Evolutionary conservation across 2,329 filamentous ascomycete species (phyloP).

Genomic region (Elsinoe necatrix): DNA sequence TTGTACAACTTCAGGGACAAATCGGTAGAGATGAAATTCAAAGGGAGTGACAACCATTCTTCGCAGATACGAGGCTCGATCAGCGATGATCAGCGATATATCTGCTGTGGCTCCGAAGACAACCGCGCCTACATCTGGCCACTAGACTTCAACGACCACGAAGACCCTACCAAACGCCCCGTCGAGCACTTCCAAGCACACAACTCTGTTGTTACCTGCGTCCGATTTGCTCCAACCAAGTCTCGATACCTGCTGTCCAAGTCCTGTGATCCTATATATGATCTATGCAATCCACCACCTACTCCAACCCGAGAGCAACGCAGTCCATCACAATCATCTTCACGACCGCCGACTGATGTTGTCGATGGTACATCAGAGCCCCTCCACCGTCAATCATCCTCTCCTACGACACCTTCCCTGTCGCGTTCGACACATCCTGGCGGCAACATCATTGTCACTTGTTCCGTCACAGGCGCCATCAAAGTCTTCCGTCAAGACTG

Average conservation of each 20-base stretch:
- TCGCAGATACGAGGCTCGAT: conserved; percentile 87
- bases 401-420: conserved; percentile 57
- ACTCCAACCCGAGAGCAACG: conserved; percentile 66
- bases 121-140: conserved; percentile 87
- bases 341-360: conserved; percentile 38
- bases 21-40: conserved; percentile 77
- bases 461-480: conserved; percentile 78
- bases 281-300: conserved; percentile 90
- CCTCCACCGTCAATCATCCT: conserved; percentile 48
- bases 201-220: conserved; percentile 78
- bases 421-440: conserved; percentile 65
- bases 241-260: conserved; percentile 69
- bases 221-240: conserved; percentile 70
- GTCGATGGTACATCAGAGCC: conserved; percentile 27
- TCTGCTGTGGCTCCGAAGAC: conserved; percentile 92
- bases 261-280: conserved; percentile 88
- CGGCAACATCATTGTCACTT: conserved; percentile 87
- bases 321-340: conserved; percentile 34
- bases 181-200: conserved; percentile 89
- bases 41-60: conserved; percentile 80
- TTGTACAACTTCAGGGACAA: conserved; percentile 85
- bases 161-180: conserved; percentile 69
- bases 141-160: conserved; percentile 49
- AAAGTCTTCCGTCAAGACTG: conserved; percentile 96
- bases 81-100: conserved; percentile 74